phyloP scores from a whole-genome alignment of 2,329 filamentous ascomycete genomes.

The Aureobasidium zeae region DNA sequence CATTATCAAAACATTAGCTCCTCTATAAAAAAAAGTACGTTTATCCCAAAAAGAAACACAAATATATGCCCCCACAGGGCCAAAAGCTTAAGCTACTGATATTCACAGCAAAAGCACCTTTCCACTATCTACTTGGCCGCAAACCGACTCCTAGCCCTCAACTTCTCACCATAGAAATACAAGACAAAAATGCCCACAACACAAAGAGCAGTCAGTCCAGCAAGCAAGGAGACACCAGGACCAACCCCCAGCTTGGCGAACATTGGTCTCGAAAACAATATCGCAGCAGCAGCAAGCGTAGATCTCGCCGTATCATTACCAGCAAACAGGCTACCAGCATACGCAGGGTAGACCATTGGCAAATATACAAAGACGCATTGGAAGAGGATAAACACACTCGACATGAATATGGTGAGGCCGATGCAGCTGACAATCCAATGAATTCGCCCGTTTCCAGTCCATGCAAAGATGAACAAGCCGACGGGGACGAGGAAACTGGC shows the following conservation, averaged over 20 bases:
- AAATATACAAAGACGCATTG: constrained; percentile 36
- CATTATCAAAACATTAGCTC: too few relatives aligned
- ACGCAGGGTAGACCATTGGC: constrained; percentile 31
- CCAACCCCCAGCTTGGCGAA: constrained; percentile 51
- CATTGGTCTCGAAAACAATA: constrained; percentile 52
- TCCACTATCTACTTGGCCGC: constrained; percentile 17
- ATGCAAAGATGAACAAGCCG: constrained; percentile 30
- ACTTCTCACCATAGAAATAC: constrained; percentile 47
- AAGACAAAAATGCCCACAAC: constrained; percentile 43
- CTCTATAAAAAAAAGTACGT: too few relatives aligned
- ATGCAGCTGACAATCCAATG: constrained; percentile 35
- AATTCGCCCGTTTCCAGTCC: constrained; percentile 25
- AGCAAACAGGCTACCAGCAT: constrained; percentile 50
- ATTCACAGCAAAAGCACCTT: too few relatives aligned
- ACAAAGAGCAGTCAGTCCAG: constrained; percentile 31
- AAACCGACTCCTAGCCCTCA: constrained; percentile 32
- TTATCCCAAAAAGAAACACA: too few relatives aligned
- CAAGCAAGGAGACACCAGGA: constrained; percentile 48
- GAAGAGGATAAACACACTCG: constrained; percentile 32
- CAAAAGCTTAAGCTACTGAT: too few relatives aligned
- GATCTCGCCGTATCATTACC: constrained; percentile 51
- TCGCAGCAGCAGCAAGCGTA: constrained; percentile 49
- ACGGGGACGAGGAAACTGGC: constrained; percentile 25
- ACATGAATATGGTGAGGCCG: constrained; percentile 33
- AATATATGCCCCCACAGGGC: too few relatives aligned